Conservation (phyloP, 1,284 basidiomycete species). For the Ustilago tritici region DNA sequence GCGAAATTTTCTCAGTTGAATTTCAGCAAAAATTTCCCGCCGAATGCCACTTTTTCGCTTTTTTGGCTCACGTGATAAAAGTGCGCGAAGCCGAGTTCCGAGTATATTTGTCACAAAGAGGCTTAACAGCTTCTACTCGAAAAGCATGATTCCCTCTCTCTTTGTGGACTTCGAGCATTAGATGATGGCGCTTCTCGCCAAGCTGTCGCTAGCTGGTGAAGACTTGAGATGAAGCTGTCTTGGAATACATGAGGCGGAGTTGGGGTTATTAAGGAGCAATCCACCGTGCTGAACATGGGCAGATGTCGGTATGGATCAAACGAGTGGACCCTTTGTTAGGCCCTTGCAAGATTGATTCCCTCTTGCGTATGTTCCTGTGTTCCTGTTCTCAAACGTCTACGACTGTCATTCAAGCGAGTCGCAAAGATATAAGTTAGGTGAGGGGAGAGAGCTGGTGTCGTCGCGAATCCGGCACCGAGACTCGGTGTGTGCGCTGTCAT, state of each 20-base stretch:
- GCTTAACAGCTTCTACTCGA: slow-evolving; percentile 10
- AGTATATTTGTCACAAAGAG: no score
- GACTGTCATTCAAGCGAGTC: no score
- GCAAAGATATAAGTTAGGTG: neutral
- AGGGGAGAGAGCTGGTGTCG: neutral
- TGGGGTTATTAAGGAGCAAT: neutral
- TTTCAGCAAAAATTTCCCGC: slow-evolving; percentile 31
- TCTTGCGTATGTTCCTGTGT: slow-evolving; percentile 15
- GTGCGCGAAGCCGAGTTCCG: slow-evolving; percentile 17
- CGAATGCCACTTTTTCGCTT: slow-evolving; percentile 16
- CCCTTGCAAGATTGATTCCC: slow-evolving; percentile 6
- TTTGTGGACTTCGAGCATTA: no score
- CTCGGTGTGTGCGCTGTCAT: slow-evolving; percentile 1
- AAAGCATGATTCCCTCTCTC: no score
- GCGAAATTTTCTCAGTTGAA: slow-evolving; percentile 30
- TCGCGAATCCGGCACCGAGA: slow-evolving; percentile 11
- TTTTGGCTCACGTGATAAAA: slow-evolving; percentile 29
- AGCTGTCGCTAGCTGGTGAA: no score
- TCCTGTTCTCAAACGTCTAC: neutral
- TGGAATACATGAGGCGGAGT: no score
- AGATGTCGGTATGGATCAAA: neutral
- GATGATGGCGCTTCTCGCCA: no score
- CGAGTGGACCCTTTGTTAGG: slow-evolving; percentile 2
- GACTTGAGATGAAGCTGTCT: no score
- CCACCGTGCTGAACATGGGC: neutral